Base-by-base conservation (phyloP, 176 grass and related monocot species). In the Alopecurus myosuroides region DNA sequence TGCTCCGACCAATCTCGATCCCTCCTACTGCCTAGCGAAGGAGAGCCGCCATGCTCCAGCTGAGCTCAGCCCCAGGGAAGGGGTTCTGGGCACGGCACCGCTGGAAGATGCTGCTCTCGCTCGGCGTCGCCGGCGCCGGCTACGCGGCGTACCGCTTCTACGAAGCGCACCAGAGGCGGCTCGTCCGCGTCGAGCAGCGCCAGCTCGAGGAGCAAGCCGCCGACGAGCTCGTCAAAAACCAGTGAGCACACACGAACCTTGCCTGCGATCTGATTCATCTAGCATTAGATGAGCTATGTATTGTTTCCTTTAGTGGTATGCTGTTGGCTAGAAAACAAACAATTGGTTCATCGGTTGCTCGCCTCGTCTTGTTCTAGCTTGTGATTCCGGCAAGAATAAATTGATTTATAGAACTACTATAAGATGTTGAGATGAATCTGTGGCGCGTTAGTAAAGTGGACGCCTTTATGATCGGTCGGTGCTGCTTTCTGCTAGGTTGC, bases 61-160 rank as follows among this genome's bases (percentile, higher is more conserved):
- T 75, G 5, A 31, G 72, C 28, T 51, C 72, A 45, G 72, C 45
- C 72, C 72, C 72, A 4, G 45, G 45, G 45, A 91, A 85, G 89
- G 85, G 81, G 13, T 70, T 91, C 76, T 91, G 81, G 89, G 68
- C 50, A 76, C 81, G 89, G 81, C 85, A 91, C 69, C 80, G 81
- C 19, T 85, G 89, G 50, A 91, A 87, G 89, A 44, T 91, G 41
- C 70, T 91, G 15, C 31, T 87, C 49, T 87, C 89, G 10, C 60
- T 91, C 10, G 85, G 85, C 39, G 75, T 84, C 39, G 89, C 81
- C 36, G 76, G 85, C 2, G 81, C 34, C 2, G 89, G 85, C 19
- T 91, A 91, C 81, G 85, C 85, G 1, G 89, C 85, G 31, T 87
- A 91, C 81, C 85, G 85, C 50, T 18, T 81, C 68, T 91, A 87